phyloP scores from a whole-genome alignment of 2,329 filamentous ascomycete genomes.

The Aspergillus fumigatus region DNA sequence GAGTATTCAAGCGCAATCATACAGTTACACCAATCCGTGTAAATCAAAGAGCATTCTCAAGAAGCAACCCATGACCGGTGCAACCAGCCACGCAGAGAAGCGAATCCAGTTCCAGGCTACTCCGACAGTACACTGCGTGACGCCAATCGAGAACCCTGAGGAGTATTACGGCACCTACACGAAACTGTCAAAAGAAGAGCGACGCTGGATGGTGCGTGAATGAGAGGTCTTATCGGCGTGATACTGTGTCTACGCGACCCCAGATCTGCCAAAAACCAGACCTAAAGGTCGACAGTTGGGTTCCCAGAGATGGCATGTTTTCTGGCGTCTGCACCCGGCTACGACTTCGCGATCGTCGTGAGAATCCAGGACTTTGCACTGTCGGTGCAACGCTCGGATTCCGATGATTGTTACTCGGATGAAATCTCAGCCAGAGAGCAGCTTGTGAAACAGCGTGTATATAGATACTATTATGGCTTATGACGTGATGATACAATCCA shows the following conservation, averaged over 20 bases:
- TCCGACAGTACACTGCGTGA: conserved; percentile 44
- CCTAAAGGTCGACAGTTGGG: background rate
- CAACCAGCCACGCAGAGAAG: conserved; percentile 24
- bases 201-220: conserved; percentile 41
- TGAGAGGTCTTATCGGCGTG: conserved; percentile 14
- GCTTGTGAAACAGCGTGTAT: conserved; percentile 10
- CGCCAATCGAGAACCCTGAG: conserved; percentile 45
- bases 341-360: background rate
- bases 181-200: conserved; percentile 44
- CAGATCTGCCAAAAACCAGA: background rate
- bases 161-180: conserved; percentile 47
- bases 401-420: background rate
- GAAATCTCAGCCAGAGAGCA: conserved; percentile 2
- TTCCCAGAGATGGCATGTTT: background rate
- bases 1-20: conserved; percentile 36
- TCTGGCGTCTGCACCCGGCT: conserved; percentile 1
- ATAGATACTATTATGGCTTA: conserved; percentile 18
- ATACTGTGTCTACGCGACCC: background rate
- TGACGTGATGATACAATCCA: conserved; percentile 20
- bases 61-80: conserved; percentile 28
- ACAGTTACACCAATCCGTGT: conserved; percentile 42
- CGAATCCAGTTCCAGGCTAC: conserved; percentile 42
- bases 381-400: background rate
- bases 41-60: conserved; percentile 47
- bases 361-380: background rate